Evolutionary conservation across 1,284 basidiomycete genomes (phyloP), one percentile per base, ranked within the genome.

Genomic region (Cryptococcus amylolentus): DNA sequence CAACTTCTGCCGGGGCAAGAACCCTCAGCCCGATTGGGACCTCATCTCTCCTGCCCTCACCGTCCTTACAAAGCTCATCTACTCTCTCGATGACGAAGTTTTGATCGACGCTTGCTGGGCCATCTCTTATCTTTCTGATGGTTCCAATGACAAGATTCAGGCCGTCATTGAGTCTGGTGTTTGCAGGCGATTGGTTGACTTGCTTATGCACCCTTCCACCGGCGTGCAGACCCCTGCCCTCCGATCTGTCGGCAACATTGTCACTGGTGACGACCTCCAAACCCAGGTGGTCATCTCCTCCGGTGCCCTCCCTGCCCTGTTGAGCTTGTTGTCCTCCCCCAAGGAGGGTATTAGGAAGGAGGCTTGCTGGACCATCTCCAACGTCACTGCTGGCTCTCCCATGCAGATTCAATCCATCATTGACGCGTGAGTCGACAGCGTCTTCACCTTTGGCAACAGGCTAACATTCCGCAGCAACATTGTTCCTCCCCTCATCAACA

Each of bases 51-150:
- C 96, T 23, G 95, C 96, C 47, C 82, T 99, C 49, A 90, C 90
- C 44, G 91, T 98, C 57, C 83, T 99, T 63, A 97, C 94, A 58
- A 98, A 98, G 80, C 82, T 99, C 69, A 97, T 99, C 78, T 98
- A 98, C 80, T 98, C 95, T 49, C 85, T 97, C 71, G 96, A 99
- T 75, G 95, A 98, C 73, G 96, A 99, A 80, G 96, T 98, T 61
- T 82, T 99, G 70, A 99, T 98, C 74, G 96, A 99, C 77, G 96
- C 96, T 31, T 99, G 96, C 83, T 99, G 96, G 96, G 96, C 96
- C 46, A 96, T 99, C 77, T 98, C 94, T 28, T 99, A 99, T 80
- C 87, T 99, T 38, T 98, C 96, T 2, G 96, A 98, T 76, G 96
- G 96, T 44, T 92, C 94, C 50, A 98, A 97, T 76, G 96, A 99